Base-by-base conservation (phyloP, 164 flowering plant species). In the Piper longum region DNA sequence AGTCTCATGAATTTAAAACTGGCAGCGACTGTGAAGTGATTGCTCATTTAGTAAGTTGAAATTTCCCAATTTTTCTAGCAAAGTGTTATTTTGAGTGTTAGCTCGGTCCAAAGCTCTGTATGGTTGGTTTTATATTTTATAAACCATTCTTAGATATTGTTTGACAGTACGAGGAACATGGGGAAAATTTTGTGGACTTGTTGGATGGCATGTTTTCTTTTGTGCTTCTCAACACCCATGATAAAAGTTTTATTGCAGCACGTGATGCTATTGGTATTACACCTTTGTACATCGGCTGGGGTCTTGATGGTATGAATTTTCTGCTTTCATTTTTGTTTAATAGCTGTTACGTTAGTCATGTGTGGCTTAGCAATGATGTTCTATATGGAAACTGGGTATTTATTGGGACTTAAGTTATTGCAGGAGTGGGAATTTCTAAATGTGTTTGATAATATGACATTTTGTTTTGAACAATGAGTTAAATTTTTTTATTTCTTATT, bases 11-110 rank as follows among this genome's bases (percentile, higher is more conserved):
- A 66, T 92, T 92, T 73, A 78, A 84, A 68, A 92, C 98, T 43
- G 95, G 92, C 63, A 92, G 96, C 75, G 96, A 92, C 62, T 92
- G 98, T 68, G 98, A 92, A 87, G 98, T 92, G 62, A 89, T 92
- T 80, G 86, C 98, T 16, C 98, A 89, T 72, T 93, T 92, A 76
- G 98, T 92, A 80, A 81, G 96, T 83, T 54, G 44, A 11, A 55
- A 6, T 48, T 48, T 62, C 36, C 8, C 14, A 26, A 41, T 63
- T 12, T 41, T 41, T 43, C 12, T 51, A 26, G 16, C 41, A 43
- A 43, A 18, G 51, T 44, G 13, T 2, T 26, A 19, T 52, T 19
- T 51, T 19, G 26, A 7, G 16, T 8, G 26, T 12, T 16, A 55
- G 43, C 14, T 67, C 13, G 42, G 18, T 54, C 43, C 40, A 39